These are phyloP conservation scores for Rosa hybrid DNA, from an alignment of 331 rosid species.

Conservation along the genomic window DNA sequence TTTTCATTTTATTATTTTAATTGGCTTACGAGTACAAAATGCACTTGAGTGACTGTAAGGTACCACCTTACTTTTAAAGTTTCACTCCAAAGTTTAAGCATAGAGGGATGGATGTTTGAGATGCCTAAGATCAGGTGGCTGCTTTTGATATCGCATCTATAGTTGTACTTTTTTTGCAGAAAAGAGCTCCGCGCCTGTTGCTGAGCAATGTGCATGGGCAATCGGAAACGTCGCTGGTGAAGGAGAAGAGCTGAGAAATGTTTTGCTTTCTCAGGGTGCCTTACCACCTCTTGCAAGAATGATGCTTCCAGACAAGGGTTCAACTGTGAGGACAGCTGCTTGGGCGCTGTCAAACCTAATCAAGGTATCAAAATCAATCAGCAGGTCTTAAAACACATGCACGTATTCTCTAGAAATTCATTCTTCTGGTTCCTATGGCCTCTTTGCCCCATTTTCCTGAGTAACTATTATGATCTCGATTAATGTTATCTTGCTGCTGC, in stretches of 20 bases:
- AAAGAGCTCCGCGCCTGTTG: conserved; percentile 80
- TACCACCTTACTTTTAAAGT: background rate
- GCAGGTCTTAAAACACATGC: background rate
- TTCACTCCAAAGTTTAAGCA: background rate
- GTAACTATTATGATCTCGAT: background rate
- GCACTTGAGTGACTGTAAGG: background rate
- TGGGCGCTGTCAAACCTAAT: conserved; percentile 98
- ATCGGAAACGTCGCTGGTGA: conserved; percentile 97
- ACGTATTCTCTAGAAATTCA: background rate
- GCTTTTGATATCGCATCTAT: conserved; percentile 27
- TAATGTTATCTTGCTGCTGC: too few species aligned
- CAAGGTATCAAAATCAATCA: conserved; percentile 56
- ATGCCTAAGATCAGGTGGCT: conserved; percentile 28
- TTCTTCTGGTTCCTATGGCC: background rate
- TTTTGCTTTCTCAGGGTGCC: conserved; percentile 84
- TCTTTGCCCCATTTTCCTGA: background rate
- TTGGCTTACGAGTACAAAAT: background rate
- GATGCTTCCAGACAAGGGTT: conserved; percentile 83
- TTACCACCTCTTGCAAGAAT: conserved; percentile 89
- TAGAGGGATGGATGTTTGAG: background rate
- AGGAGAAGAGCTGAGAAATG: conserved; percentile 81
- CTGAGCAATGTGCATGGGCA: conserved; percentile 98
- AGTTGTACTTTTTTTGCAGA: conserved; percentile 48
- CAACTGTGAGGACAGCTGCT: conserved; percentile 90
- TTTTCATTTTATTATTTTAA: conserved; percentile 1